Evolutionary conservation across 148 eudicot species (phyloP).

Genomic region (Nepenthes gracilis): DNA sequence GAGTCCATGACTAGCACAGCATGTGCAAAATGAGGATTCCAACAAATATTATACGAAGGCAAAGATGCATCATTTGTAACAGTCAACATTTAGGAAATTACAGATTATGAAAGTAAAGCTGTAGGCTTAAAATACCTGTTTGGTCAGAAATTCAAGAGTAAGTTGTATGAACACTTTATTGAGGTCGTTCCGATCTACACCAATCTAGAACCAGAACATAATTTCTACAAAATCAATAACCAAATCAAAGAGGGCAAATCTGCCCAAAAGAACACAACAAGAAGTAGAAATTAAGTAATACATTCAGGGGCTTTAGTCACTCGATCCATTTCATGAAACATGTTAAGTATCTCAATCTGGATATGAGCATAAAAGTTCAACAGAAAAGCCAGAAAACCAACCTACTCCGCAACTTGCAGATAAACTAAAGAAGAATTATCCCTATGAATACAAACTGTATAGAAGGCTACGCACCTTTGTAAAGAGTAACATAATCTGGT

Average conservation of each 20-base stretch:
- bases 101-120: neutral
- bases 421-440: too few relatives aligned
- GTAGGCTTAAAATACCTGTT: conserved; percentile 46
- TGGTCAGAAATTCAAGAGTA: conserved; percentile 78
- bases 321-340: too few relatives aligned
- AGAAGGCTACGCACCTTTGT: too few relatives aligned
- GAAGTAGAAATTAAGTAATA: neutral
- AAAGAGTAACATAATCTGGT: too few relatives aligned
- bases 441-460: too few relatives aligned
- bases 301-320: neutral
- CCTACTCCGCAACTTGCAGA: too few relatives aligned
- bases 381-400: too few relatives aligned
- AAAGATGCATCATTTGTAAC: neutral
- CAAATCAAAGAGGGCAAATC: neutral
- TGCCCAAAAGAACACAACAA: neutral
- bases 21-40: too few relatives aligned
- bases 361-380: too few relatives aligned
- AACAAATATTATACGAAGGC: too few relatives aligned
- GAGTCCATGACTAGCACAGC: too few relatives aligned
- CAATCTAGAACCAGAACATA: conserved; percentile 58
- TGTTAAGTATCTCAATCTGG: too few relatives aligned
- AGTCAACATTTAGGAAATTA: neutral
- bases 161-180: conserved; percentile 80
- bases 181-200: conserved; percentile 62
- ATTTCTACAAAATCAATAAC: neutral